Evolutionary conservation across 192 early-diverging fungal species (phyloP).

Genomic region (Linnemannia elongata): DNA sequence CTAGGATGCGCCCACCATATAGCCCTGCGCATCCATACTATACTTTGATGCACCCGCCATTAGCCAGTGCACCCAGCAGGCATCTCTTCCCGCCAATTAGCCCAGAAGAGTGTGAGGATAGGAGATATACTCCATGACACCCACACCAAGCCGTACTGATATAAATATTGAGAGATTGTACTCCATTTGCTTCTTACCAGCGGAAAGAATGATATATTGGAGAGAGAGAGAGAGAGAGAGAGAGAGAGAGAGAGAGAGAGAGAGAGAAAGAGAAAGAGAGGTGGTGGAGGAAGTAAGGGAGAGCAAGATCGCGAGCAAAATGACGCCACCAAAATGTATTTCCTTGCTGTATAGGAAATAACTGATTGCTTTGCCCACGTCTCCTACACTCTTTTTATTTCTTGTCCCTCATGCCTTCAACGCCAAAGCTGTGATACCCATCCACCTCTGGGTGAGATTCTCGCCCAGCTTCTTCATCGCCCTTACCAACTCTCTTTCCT

Average conservation of each 20-base stretch:
- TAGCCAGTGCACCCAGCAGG: constrained; percentile 26
- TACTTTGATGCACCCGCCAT: constrained; percentile 30
- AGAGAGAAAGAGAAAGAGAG: constrained; percentile 34
- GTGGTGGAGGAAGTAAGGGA: neutral
- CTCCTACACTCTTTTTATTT: no score
- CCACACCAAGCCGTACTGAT: constrained; percentile 31
- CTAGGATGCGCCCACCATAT: constrained; percentile 28
- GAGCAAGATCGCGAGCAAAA: neutral
- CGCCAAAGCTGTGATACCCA: no score
- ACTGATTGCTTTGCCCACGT: no score
- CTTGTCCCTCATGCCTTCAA: no score
- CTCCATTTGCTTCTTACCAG: constrained; percentile 17
- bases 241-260: no score
- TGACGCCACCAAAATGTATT: no score
- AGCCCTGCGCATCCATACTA: constrained; percentile 38
- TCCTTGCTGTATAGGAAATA: no score
- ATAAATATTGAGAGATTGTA: constrained; percentile 15
- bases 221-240: constrained; percentile 21
- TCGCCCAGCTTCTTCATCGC: no score
- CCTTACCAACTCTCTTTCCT: no score
- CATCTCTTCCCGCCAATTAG: constrained; percentile 38
- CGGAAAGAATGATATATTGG: constrained; percentile 17
- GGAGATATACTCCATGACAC: constrained; percentile 38
- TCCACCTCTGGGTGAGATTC: no score
- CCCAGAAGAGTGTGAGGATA: constrained; percentile 47